Conservation (phyloP, 2,329 filamentous ascomycete genomes). For the Exophiala lecanii-corni region DNA sequence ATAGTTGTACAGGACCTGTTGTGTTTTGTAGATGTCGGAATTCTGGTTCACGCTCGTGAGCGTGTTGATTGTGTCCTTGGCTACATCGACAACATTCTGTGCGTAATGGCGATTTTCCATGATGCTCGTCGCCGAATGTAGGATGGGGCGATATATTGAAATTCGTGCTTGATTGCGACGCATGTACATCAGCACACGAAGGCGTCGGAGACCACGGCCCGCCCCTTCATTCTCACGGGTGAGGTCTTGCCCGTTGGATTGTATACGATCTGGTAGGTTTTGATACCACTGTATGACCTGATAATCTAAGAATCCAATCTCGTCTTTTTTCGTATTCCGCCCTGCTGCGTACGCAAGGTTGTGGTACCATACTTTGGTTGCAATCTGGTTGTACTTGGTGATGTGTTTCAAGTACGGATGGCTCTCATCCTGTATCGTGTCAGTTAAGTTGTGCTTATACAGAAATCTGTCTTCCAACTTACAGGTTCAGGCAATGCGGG, state of each 20-base stretch:
- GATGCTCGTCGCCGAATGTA: constrained; percentile 81
- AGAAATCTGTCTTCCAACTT: constrained; percentile 26
- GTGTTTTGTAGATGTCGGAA: constrained; percentile 58
- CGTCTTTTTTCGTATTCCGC: constrained; percentile 63
- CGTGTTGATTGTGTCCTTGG: constrained; percentile 61
- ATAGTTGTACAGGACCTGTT: constrained; percentile 63
- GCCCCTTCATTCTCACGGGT: constrained; percentile 44
- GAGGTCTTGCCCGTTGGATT: constrained; percentile 51
- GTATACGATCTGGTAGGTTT: constrained; percentile 59
- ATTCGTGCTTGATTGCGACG: constrained; percentile 87
- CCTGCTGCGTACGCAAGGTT: constrained; percentile 66
- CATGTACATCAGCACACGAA: constrained; percentile 79
- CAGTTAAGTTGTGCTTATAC: too few species aligned
- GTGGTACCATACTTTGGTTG: constrained; percentile 80
- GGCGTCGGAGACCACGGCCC: constrained; percentile 58
- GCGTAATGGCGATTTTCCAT: constrained; percentile 69
- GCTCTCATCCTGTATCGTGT: constrained; percentile 36
- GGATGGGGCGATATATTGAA: constrained; percentile 78
- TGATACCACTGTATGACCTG: constrained; percentile 86
- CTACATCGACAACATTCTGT: constrained; percentile 61
- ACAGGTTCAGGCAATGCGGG: constrained; percentile 74
- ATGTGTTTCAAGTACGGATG: constrained; percentile 73
- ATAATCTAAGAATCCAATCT: constrained; percentile 75
- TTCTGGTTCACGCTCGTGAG: constrained; percentile 58
- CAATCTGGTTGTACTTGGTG: constrained; percentile 77